phyloP scores from a whole-genome alignment of 495 filamentous ascomycete genomes.

The Glarea lozoyensis region DNA sequence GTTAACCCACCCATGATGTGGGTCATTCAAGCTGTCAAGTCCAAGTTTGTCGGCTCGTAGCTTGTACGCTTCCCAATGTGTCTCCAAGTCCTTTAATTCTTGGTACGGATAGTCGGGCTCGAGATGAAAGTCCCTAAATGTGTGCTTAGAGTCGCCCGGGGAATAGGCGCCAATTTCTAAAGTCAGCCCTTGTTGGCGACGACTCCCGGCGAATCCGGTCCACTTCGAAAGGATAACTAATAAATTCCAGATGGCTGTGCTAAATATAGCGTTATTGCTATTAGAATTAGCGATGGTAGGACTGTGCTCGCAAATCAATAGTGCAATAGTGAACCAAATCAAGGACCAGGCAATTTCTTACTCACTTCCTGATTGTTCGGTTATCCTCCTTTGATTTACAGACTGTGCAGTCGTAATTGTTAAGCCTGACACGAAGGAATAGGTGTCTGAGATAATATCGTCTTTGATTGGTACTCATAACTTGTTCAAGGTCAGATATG shows the following conservation, averaged over 20 bases:
- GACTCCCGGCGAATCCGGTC: conserved; percentile 11
- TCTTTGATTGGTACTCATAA: conserved; percentile 17
- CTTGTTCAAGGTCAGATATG: conserved; percentile 16
- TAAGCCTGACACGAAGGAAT: conserved; percentile 17
- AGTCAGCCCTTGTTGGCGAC: conserved; percentile 13
- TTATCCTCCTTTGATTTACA: conserved; percentile 18
- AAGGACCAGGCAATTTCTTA: conserved; percentile 15
- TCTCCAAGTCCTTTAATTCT: conserved; percentile 15
- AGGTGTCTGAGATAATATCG: conserved; percentile 16
- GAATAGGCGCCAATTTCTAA: conserved; percentile 20
- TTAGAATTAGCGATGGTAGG: conserved; percentile 13
- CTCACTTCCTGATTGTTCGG: conserved; percentile 16
- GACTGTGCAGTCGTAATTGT: conserved; percentile 19
- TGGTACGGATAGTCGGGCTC: conserved; percentile 51
- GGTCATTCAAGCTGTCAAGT: conserved; percentile 16
- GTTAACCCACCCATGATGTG: conserved; percentile 16
- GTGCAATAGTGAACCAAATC: conserved; percentile 1
- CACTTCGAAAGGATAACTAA: conserved; percentile 17
- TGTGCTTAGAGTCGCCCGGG: conserved; percentile 18
- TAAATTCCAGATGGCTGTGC: conserved; percentile 16
- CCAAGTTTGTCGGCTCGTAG: conserved; percentile 15
- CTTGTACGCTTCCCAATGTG: conserved; percentile 14
- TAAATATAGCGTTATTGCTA: conserved; percentile 19
- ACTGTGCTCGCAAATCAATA: background rate
- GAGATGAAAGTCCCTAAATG: conserved; percentile 21